Evolutionary conservation across 2,329 filamentous ascomycete genomes (phyloP), one percentile per base, ranked within the genome.

Genomic region (Trichoderma sp.): DNA sequence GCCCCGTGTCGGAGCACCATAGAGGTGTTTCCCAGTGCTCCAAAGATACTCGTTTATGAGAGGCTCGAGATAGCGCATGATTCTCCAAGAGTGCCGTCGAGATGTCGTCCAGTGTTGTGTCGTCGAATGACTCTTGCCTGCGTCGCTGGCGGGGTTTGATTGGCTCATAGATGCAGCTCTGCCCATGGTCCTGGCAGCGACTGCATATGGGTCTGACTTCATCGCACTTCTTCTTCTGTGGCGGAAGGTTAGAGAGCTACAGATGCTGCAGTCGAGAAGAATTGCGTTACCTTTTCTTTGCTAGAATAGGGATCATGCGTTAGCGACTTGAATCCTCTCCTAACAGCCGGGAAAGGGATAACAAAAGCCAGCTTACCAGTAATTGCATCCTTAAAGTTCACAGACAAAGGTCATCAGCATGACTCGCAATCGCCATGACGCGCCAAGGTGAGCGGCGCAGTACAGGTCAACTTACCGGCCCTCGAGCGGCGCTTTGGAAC

Each of bases 161-260:
- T 45, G 79, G 75, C 65, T 84, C 83, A 67, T 86, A 86, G 2
- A 76, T 73, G 69, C 83, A 85, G 24, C 80, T 77, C 52, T 81
- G 75, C 57, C 77, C 76, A 47, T 80, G 78, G 71, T 85, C 83
- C 48, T 74, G 69, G 72, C 83, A 85, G 47, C 83, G 81, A 24
- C 79, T 76, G 69, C 83, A 85, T 52, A 77, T 75, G 3, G 83
- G 83, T 7, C 82, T 80, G 41, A 73, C 75, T 72, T 85, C 83
- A 70, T 85, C 81, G 69, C 83, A 85, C 74, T 85, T 85, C 72
- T 86, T 86, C 73, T 86, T 85, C 83, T 85, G 66, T 67, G 34
- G 34, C 39, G 48, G 39, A 21, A n/a, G 30, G 54, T 64, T 63
- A 67, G 59, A 64, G 21, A 45, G 10, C n/a, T 15, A 19, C 63